Evolutionary conservation across 345 rosid species (phyloP).

Genomic region (Moricandia arvensis): DNA sequence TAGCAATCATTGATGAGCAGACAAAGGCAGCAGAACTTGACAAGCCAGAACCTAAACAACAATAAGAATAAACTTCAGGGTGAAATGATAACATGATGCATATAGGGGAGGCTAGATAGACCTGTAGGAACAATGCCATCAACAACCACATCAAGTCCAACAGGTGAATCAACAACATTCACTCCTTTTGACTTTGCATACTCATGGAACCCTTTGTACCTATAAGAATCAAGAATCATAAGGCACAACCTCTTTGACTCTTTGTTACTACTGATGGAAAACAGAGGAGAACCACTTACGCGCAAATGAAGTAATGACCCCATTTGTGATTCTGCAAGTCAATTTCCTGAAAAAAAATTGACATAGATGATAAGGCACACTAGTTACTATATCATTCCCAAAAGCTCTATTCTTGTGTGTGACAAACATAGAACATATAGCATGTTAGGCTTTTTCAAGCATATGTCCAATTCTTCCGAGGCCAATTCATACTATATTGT

Average conservation of each 20-base stretch:
- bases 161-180: conserved; percentile 60
- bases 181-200: conserved; percentile 69
- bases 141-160: conserved; percentile 83
- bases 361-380: conserved; percentile 5
- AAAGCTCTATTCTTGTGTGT: background rate
- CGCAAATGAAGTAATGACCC: conserved; percentile 96
- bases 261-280: background rate
- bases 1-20: conserved; percentile 87
- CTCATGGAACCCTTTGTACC: conserved; percentile 88
- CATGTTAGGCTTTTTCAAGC: background rate
- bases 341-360: conserved; percentile 53
- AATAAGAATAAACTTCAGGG: background rate
- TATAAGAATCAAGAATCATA: conserved; percentile 28
- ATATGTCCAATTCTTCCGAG: too few species aligned
- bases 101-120: conserved; percentile 29
- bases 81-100: background rate
- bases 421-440: background rate
- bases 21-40: conserved; percentile 98
- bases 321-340: conserved; percentile 89
- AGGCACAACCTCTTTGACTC: background rate
- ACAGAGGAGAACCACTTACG: conserved; percentile 49
- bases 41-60: conserved; percentile 74
- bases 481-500: background rate
- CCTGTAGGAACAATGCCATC: conserved; percentile 98
- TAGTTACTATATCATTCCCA: background rate